Base-by-base conservation (phyloP, 768 basidiomycete species). In the Suillus decipiens region DNA sequence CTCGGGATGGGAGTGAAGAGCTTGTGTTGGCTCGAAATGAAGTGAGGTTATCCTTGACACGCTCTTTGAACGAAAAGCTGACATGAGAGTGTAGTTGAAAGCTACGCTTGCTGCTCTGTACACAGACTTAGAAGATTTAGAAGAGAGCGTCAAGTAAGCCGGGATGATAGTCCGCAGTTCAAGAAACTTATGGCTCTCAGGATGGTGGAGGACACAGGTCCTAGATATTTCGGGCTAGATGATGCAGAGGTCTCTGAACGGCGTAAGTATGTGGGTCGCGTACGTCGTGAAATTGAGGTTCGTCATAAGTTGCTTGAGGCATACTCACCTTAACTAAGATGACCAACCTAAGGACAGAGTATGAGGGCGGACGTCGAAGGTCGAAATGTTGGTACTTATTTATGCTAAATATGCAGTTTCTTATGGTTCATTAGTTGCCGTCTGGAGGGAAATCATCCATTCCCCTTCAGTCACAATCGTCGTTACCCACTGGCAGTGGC, bases 41-140 rank as follows among this genome's bases (percentile, higher is more conserved):
- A 82, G 91, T 89, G 64, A 50, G 77, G 73, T 50, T 58, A 47
- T 57, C 42, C 22, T 31, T 41, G 9, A 45, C 45, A 51, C 33
- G 19, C 51, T 58, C 56, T 55, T 8, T n/a, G 41, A 48, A 55
- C 41, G 41, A 47, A 11, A 37, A 37, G 22, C 17, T 62, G n/a
- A 43, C 59, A 37, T 17, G 10, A 15, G 24, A 12, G 9, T 17
- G 5, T 72, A 93, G 90, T 78, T 97, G 60, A 88, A 87, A 73
- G 88, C 87, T 0, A 90, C 90, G 1, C 82, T 99, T 10, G 83
- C 86, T 1, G 78, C 89, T 2, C 78, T 98, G 33, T 92, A 95
- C 71, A 89, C 90, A 0, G 96, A 98, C 77, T 73, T 96, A 28
- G 93, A 95, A 64, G 95, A 95, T 72, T 77, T 99, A n/a, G 95